Base-by-base conservation (phyloP, 306 rosid genomes). In the Cucurbita moschata region DNA sequence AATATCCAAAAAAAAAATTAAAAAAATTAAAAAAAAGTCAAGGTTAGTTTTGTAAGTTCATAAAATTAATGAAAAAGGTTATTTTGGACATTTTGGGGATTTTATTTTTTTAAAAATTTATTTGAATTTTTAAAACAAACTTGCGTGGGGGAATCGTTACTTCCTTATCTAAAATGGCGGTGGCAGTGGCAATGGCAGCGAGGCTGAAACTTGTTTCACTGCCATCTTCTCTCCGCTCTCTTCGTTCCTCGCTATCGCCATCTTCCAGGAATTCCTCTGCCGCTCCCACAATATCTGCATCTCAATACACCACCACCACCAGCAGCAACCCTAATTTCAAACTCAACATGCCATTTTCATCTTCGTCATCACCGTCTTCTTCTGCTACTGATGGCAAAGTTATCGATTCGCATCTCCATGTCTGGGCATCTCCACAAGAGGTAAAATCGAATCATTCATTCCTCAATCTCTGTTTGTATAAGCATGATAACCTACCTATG, bases 351-450 rank as follows among this genome's bases (percentile, higher is more conserved):
- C 14, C 69, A 3, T 30, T 2, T 49, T 49, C 52, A 12, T 49
- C 52, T 16, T 38, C 68, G 7, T 37, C 46, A 37, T 56, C 23
- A 21, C 23, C 23, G 1, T 21, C 38, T 1, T 21, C 63, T 23
- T 38, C 69, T 16, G 1, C 73, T 38, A 49, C 30, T 23, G 10
- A 50, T 21, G 60, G 64, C 70, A 87, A 84, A 72, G 62, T 86
- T 75, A 81, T 92, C 4, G 98, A 90, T 78, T 90, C 98, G 4
- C 98, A 92, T 87, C 85, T 90, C 0, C 98, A 92, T 78, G 92
- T 92, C 3, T 92, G 98, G 96, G 96, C 96, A 52, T 92, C 96
- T 52, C 82, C 87, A 51, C 63, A 87, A 74, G 87, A 92, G 88
- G 98, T 87, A 81, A 40, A 65, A 44, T 13, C 6, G 8, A 9